Evolutionary conservation across 1,284 basidiomycete species (phyloP).

Genomic region (Heterobasidion irregulare): DNA sequence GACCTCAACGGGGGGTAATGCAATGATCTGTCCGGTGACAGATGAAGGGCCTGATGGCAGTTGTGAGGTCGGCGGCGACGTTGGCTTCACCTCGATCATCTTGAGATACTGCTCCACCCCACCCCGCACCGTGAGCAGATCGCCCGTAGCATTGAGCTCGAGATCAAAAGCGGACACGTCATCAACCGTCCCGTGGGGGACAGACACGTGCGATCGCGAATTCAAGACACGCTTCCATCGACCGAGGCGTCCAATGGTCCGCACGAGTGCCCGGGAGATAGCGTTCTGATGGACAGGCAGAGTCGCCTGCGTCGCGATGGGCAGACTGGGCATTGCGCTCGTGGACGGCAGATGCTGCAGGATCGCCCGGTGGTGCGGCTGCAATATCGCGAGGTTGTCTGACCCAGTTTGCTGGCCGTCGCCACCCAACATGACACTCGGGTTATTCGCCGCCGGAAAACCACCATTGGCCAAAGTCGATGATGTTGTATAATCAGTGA

Average conservation of each 20-base stretch:
- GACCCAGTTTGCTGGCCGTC: conserved; percentile 11
- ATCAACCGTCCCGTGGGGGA: conserved; percentile 35
- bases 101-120: conserved; percentile 61
- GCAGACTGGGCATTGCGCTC: conserved; percentile 16
- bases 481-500: conserved; percentile 30
- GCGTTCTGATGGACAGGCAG: conserved; percentile 54
- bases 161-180: conserved; percentile 64
- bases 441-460: conserved; percentile 6
- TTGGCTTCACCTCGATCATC: conserved; percentile 32
- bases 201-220: conserved; percentile 31
- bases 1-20: neutral
- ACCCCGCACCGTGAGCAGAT: conserved; percentile 50
- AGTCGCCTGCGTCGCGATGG: conserved; percentile 29
- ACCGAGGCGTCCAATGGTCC: conserved; percentile 73
- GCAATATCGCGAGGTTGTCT: conserved; percentile 21
- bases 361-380: conserved; percentile 35
- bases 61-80: neutral
- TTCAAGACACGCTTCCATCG: conserved; percentile 76
- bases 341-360: conserved; percentile 24
- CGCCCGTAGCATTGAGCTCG: conserved; percentile 47
- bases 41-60: neutral
- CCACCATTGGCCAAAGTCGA: neutral
- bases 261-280: conserved; percentile 69
- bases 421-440: conserved; percentile 8
- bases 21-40: neutral